Evolutionary conservation across 108 stramenopile genomes (phyloP).

Genomic region (Nannochloropsis oceanica): DNA sequence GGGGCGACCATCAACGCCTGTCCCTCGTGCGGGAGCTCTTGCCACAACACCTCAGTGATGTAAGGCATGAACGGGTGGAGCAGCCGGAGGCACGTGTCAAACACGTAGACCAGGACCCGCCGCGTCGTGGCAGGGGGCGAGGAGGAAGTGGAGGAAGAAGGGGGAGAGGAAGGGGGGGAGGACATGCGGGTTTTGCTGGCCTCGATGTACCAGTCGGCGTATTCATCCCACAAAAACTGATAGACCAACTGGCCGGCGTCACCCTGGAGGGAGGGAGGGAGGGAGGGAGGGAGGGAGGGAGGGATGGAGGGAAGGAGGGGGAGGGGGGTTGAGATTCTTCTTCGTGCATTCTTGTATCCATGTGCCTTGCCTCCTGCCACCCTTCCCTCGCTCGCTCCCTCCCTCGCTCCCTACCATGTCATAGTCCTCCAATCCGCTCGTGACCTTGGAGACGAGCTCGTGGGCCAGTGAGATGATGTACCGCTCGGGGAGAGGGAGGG

Average conservation of each 20-base stretch:
- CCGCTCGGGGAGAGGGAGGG: background rate
- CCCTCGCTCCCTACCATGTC: too few species aligned
- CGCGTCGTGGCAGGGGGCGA: constrained; percentile 47
- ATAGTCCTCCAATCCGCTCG: background rate
- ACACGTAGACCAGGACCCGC: constrained; percentile 78
- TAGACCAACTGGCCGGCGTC: constrained; percentile 35
- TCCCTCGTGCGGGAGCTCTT: constrained; percentile 48
- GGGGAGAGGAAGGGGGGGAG: background rate
- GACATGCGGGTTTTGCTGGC: constrained; percentile 62
- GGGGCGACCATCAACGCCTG: constrained; percentile 31
- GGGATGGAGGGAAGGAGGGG: too few species aligned
- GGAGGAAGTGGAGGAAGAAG: background rate
- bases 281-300: background rate
- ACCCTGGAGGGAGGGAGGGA: background rate
- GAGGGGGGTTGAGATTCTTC: too few species aligned
- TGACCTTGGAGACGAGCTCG: background rate
- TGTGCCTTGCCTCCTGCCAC: too few species aligned
- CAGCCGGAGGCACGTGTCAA: constrained; percentile 75
- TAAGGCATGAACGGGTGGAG: constrained; percentile 97
- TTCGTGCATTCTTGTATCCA: background rate
- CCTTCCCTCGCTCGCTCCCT: too few species aligned
- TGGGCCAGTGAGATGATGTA: background rate
- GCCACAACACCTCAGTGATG: constrained; percentile 94
- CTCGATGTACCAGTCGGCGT: constrained; percentile 94
- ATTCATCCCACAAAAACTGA: constrained; percentile 91